phyloP scores from a whole-genome alignment of 2,329 filamentous ascomycete genomes.

The Metarhizium rileyi region DNA sequence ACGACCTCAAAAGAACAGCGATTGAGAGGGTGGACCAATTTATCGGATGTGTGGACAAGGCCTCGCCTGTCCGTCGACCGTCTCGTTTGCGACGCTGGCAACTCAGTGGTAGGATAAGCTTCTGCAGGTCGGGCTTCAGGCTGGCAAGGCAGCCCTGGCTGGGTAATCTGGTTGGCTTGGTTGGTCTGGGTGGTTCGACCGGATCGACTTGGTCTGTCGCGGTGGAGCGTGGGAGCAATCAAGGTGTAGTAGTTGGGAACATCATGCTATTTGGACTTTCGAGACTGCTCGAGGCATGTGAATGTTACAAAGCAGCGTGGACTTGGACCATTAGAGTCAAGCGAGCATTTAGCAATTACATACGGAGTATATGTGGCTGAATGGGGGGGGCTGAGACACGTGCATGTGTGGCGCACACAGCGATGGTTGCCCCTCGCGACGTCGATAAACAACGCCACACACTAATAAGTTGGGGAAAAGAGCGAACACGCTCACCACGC shows the following conservation, averaged over 20 bases:
- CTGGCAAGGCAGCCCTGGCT: background rate
- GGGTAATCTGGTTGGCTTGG: too few relatives aligned
- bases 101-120: background rate
- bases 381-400: background rate
- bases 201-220: background rate
- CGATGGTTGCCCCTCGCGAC: slow-evolving; percentile 7
- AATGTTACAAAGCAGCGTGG: too few relatives aligned
- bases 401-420: background rate
- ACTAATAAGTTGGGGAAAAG: background rate
- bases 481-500: background rate
- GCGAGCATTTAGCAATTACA: background rate
- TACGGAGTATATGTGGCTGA: background rate
- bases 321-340: background rate
- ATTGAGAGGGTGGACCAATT: background rate
- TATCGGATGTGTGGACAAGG: background rate
- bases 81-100: background rate
- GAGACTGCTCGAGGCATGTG: slow-evolving; percentile 4
- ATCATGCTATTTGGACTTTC: background rate
- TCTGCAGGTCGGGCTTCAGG: background rate
- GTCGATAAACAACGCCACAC: slow-evolving; percentile 7
- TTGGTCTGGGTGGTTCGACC: background rate
- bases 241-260: background rate
- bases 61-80: background rate
- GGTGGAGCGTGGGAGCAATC: background rate
- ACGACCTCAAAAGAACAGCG: background rate